Evolutionary conservation across 1,284 basidiomycete species (phyloP), one percentile per base, ranked within the genome.

Genomic region (Apiotrichum sp.): DNA sequence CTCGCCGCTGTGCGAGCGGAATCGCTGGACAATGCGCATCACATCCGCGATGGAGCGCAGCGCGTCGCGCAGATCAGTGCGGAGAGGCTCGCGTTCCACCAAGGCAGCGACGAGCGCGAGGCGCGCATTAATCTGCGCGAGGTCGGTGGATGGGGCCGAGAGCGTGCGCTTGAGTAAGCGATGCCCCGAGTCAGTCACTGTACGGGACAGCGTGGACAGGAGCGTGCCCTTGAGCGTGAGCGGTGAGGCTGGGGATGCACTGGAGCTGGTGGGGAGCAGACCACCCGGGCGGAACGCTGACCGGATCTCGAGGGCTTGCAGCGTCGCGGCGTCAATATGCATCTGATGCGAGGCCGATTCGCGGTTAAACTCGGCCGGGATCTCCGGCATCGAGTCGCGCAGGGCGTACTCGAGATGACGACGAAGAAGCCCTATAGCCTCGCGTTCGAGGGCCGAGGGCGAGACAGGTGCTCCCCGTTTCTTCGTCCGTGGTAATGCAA

Each of bases 321-420:
- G 84, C 1, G 93, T 95, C 69, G 93, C 86, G 2, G 88, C 83
- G 71, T 95, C 91, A 58, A 95, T 92, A 65, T 90, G 87, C 88
- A 93, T 91, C 34, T 84, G 80, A 31, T 79, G 75, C n/a, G 78
- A 72, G 2, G 71, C 65, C 8, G 73, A 78, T 69, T 91, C 87
- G 55, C 80, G 82, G 50, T 77, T 81, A 0, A 89, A 88, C 13
- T 77, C 70, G 34, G 80, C 75, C 2, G 59, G 52, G 16, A 89
- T 78, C 13, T 67, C 65, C 4, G 89, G 89, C 85, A 89, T 89
- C 62, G 85, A 80, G 51, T 92, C 90, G 65, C 92, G 75, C 9
- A 95, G 79, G 59, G 88, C 86, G 43, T 78, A 79, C 62, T 80
- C 80, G 50, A 95, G 80, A 70, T 86, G 91, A 3, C 78, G 76